Evolutionary conservation across 139 green algal species (phyloP), one percentile per base, ranked within the genome.

Genomic region (Chlorella ohadii): DNA sequence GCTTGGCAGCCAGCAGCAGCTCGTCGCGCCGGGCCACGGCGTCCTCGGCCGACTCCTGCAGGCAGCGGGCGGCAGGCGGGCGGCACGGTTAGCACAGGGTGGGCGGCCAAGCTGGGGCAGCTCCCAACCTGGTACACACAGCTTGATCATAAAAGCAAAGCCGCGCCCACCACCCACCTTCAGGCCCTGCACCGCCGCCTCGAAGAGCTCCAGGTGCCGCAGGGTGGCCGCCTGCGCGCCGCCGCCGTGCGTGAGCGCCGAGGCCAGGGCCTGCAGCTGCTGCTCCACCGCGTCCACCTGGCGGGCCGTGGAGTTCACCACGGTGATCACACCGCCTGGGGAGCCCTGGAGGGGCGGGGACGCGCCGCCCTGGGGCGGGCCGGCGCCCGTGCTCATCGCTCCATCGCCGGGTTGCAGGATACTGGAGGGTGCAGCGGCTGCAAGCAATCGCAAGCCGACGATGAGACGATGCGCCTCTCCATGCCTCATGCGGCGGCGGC

Each of bases 161-260:
- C n/a, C n/a, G n/a, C n/a, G n/a, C n/a, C 31, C 33, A 27, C 13
- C 13, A 23, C 31, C 44, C 27, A 82, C 41, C 57, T 72, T 39
- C 2, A 86, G 19, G 28, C 34, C n/a, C 33, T 77, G 61, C 38
- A 82, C 82, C 13, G 72, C 82, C 1, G 72, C 31, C 41, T 63
- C 72, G 1, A 86, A 61, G 44, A 86, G 44, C 78, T 64, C 27
- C 41, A 73, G 27, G 72, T 86, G 71, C 47, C 51, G 51, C 11
- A 59, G 51, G 51, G 61, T 33, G 61, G 61, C 27, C 25, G 27
- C 27, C 61, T 34, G 61, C 27, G 61, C 27, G 61, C 61, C 61
- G 27, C 61, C 61, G 51, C 51, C 51, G 51, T 59, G 20, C 33
- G 36, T 28, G 36, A 72, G 59, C 38, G 65, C 59, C 25, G 19